Evolutionary conservation across 2,329 filamentous ascomycete genomes (phyloP).

Genomic region (Claviceps purpurea): DNA sequence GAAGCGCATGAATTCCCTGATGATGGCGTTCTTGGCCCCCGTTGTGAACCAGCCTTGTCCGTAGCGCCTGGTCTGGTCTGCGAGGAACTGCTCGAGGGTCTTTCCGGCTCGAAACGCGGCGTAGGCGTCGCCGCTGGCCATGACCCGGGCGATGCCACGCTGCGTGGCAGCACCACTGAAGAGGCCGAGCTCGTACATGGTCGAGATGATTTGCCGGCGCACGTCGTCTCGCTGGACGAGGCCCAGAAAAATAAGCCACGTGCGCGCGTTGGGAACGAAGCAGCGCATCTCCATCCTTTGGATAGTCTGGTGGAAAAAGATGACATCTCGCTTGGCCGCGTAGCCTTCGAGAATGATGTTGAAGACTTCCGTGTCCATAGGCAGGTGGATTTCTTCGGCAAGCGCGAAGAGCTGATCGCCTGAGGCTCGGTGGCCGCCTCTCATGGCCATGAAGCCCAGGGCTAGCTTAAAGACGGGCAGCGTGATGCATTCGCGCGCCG

Average conservation of each 20-base stretch:
- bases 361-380: conserved; percentile 31
- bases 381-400: conserved; percentile 24
- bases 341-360: conserved; percentile 33
- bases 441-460: conserved; percentile 26
- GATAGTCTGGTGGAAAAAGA: conserved; percentile 27
- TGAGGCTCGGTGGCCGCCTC: conserved; percentile 20
- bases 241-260: conserved; percentile 36
- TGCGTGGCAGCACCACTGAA: conserved; percentile 24
- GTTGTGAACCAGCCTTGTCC: conserved; percentile 31
- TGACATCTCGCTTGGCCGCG: conserved; percentile 24
- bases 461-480: conserved; percentile 29
- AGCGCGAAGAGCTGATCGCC: conserved; percentile 23
- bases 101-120: conserved; percentile 24
- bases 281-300: conserved; percentile 26
- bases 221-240: conserved; percentile 47
- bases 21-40: conserved; percentile 22
- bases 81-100: conserved; percentile 23
- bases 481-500: conserved; percentile 22
- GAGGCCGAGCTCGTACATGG: conserved; percentile 32
- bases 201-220: conserved; percentile 29
- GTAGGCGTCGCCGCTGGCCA: conserved; percentile 31
- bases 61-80: conserved; percentile 28
- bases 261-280: conserved; percentile 27
- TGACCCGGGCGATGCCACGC: conserved; percentile 25
- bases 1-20: conserved; percentile 30